Evolutionary conservation across 2,329 filamentous ascomycete genomes (phyloP), one percentile per base, ranked within the genome.

Genomic region (Colletotrichum graminicola): DNA sequence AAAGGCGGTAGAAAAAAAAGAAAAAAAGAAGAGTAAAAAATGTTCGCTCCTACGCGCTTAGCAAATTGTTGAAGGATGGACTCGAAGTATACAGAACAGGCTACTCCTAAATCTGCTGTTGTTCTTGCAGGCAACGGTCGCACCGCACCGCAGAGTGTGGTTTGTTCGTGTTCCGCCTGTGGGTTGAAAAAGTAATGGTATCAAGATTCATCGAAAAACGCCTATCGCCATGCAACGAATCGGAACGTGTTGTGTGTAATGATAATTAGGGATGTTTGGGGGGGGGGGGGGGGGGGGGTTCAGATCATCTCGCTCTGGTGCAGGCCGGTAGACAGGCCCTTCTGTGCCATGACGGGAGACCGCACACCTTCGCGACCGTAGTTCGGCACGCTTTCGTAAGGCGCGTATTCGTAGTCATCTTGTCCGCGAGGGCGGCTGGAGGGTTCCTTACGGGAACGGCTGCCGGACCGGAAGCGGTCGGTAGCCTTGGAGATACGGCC

Each of bases 401-500:
- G 83, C 26, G 79, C 79, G 36, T 80, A 78, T 41, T 78, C 73
- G 6, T 78, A 78, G 70, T 75, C 76, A 1, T 76, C 76, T 2
- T 84, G 82, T 65, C 82, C 82, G 0, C 81, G 81, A 0, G 83
- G 82, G 2, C 74, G 65, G 75, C 81, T 82, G 62, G 80, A 80
- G 18, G 79, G 77, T 72, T 84, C 84, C 74, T 87, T 87, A 54
- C 85, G 84, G 62, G 84, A 85, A 21, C 89, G 87, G 77, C 88
- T 90, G 1, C 83, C 88, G 5, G 88, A 90, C 26, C 89, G 86
- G 76, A 91, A 85, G 59, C 88, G 85, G 75, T 91, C 89, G 0
- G 88, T 89, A 0, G 87, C 88, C 57, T 89, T 88, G 70, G 84
- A 85, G 73, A 90, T 79, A 41, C 88, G 87, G 3, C 85, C 84